Base-by-base conservation (phyloP, 1,284 basidiomycete genomes). In the Mycena sp. region DNA sequence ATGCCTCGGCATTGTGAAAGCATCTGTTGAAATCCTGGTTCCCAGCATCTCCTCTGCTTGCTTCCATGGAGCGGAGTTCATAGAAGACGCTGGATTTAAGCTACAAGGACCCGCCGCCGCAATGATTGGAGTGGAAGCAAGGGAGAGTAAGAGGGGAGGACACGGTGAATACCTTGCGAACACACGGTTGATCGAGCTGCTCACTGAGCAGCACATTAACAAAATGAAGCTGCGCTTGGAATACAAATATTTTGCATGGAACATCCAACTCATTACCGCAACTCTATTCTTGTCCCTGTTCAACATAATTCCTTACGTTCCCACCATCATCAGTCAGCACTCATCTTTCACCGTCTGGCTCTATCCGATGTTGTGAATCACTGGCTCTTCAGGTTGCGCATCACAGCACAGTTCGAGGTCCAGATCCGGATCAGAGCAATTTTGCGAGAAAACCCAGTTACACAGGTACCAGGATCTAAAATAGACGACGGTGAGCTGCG, bases 1-100 rank as follows among this genome's bases (percentile, higher is more conserved):
- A 3, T 40, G 25, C 26, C 48, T 58, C 12, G 56, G 56, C 10
- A 58, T 50, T 19, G 56, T 50, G n/a, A 58, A 58, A 12, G 56
- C 56, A 4, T 4, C 7, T 35, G 38, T 38, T 7, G 30, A 35
- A 3, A 43, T 58, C 23, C 38, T 58, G 2, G n/a, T 12, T 11
- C 35, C 56, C 26, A 58, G 56, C 19, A 4, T 55, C 53, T 55
- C 53, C 32, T 30, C 53, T 26, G n/a, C n/a, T n/a, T n/a, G n/a
- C n/a, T n/a, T n/a, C n/a, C 53, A 29, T 4, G 2, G 25, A 19
- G 53, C 54, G 6, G 43, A 48, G 54, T 46, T 56, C 30, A 21
- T 48, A 19, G 54, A 21, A 3, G 44, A 56, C 17, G 10, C 54
- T 14, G 54, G 54, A 4, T 56, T 56, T 32, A 38, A 56, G 17